Percentiles rank a stretch among this genome's conserved stretches.
phyloP scores from a whole-genome alignment of 306 rosid species.

The Pyrus bretschneideri region DNA sequence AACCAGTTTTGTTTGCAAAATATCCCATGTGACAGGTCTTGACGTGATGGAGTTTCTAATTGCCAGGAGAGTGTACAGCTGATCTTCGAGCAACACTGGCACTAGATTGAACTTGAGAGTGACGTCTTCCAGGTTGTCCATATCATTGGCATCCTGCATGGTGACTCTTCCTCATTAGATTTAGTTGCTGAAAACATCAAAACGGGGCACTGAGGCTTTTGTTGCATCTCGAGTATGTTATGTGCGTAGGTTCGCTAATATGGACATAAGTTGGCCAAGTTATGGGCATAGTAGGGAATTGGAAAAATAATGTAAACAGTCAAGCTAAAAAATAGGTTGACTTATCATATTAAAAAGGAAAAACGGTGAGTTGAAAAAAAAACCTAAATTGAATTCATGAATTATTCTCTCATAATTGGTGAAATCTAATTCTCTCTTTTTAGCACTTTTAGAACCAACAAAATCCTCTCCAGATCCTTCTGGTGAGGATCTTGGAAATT shows the following conservation, averaged over 20 bases:
- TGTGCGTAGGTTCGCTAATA: too few relatives aligned
- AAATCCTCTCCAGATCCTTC: fast-evolving
- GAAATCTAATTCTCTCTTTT: too few relatives aligned
- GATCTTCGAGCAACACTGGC: too few relatives aligned
- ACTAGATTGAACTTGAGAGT: neutral
- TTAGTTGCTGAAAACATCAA: neutral
- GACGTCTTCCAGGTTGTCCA: neutral
- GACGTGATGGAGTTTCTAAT: neutral
- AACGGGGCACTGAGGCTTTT: neutral
- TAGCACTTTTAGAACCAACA: too few relatives aligned
- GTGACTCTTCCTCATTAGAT: neutral
- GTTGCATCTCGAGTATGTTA: neutral
- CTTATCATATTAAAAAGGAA: too few relatives aligned
- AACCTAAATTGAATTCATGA: too few relatives aligned
- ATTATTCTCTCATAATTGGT: too few relatives aligned
- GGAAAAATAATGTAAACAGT: too few relatives aligned
- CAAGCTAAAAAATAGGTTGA: too few relatives aligned
- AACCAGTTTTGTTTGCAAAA: neutral
- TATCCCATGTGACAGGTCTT: neutral
- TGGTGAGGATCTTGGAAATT: fast-evolving
- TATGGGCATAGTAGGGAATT: too few relatives aligned
- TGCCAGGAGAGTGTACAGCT: neutral
- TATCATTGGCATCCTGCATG: neutral
- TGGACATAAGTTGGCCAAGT: too few relatives aligned
- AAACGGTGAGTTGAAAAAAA: too few relatives aligned